Conservation (phyloP, 495 filamentous ascomycete species). For the Parathielavia hyrcaniae region DNA sequence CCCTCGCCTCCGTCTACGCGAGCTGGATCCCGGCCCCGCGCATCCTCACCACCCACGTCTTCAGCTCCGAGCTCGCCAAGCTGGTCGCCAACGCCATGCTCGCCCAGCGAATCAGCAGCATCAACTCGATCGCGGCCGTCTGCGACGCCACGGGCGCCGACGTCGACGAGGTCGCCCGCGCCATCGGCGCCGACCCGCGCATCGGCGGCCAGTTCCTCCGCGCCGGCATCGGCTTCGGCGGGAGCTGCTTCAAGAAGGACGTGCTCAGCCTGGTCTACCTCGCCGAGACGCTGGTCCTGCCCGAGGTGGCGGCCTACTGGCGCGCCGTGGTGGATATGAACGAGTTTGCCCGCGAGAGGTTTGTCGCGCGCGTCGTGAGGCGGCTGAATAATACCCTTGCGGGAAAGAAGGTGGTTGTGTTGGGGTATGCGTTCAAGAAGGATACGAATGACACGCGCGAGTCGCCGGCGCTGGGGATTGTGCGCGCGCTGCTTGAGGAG, state of each 20-base stretch:
- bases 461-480: slow-evolving; percentile 2
- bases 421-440: slow-evolving; percentile 3
- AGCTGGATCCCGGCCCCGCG: background rate
- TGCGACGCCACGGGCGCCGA: background rate
- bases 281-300: background rate
- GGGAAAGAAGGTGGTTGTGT: slow-evolving; percentile 1
- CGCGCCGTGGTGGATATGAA: slow-evolving; percentile 1
- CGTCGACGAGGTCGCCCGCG: slow-evolving; percentile 4
- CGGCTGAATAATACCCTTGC: slow-evolving; percentile 1
- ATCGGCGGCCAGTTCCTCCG: slow-evolving; percentile 8
- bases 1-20: slow-evolving; percentile 1
- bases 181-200: background rate
- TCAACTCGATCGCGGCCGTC: slow-evolving; percentile 1
- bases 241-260: slow-evolving; percentile 8
- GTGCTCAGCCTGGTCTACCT: slow-evolving; percentile 1
- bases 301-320: slow-evolving; percentile 2
- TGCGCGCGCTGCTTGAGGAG: background rate
- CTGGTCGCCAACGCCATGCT: slow-evolving; percentile 4
- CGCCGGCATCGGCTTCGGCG: slow-evolving; percentile 3
- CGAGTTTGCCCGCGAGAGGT: background rate
- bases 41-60: slow-evolving; percentile 4
- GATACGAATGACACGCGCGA: slow-evolving; percentile 1
- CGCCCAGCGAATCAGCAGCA: slow-evolving; percentile 6
- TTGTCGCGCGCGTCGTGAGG: background rate
- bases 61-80: slow-evolving; percentile 4